phyloP scores from a whole-genome alignment of 2,329 filamentous ascomycete species.

The Elsinoe batatas region DNA sequence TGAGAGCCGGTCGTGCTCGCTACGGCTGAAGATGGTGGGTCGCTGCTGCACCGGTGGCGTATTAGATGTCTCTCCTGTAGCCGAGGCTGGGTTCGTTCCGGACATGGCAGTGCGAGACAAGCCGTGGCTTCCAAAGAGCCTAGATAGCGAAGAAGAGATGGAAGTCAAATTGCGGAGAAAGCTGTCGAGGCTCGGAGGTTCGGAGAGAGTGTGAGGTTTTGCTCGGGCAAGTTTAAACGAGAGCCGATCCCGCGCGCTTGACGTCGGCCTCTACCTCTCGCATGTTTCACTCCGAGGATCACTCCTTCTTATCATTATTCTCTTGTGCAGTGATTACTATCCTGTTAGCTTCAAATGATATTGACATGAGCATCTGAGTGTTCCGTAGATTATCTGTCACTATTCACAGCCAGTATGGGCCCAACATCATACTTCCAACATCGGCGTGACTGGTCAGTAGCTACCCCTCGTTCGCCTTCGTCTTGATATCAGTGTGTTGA shows the following conservation, averaged over 20 bases:
- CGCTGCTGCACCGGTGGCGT: not conserved
- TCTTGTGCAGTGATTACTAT: not conserved
- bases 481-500: not conserved
- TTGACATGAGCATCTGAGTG: not conserved
- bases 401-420: not conserved
- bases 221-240: not conserved
- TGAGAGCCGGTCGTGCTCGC: constrained; percentile 21
- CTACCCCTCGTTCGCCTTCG: not conserved
- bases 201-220: not conserved
- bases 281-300: not conserved
- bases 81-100: not conserved
- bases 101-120: not conserved
- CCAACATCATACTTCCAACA: constrained; percentile 11
- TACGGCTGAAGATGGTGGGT: not conserved
- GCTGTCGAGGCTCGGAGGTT: not conserved
- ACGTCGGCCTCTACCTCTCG: constrained; percentile 1
- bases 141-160: not conserved
- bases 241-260: not conserved
- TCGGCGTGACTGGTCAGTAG: constrained; percentile 12
- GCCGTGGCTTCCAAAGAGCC: not conserved
- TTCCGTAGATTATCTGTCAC: not conserved
- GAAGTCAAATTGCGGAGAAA: constrained; percentile 1
- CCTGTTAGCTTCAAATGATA: not conserved
- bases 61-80: not conserved
- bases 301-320: not conserved